Base-by-base conservation (phyloP, 225 moss, liverwort and hornwort species). In the Thuidium tamariscinum region DNA sequence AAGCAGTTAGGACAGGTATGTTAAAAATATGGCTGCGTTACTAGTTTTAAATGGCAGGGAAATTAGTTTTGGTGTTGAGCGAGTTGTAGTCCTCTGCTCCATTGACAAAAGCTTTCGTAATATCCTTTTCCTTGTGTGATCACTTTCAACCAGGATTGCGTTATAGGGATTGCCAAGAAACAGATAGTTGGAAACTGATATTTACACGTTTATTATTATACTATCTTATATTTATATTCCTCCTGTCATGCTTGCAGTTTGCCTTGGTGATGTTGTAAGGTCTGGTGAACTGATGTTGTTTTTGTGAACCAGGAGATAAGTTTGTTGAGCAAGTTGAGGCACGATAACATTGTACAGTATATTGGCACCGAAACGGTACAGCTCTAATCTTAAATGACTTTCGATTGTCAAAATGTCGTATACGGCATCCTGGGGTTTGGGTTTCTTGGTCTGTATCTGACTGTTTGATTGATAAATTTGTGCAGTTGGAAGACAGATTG, bases 291-390 rank as follows among this genome's bases (percentile, higher is more conserved):
- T 62, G 91, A 59, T 83, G 41, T 52, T 89, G 82, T 84, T 74
- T 76, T 49, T 64, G 72, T 89, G 82, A 63, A 86, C 26, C 95
- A 99, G 98, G 98, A 99, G 95, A 99, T 99, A 81, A 88, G 94
- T 83, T 86, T 99, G 87, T 92, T 99, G 90, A 99, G 98, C 94
- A 95, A 92, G 89, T 93, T 99, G 84, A 94, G 95, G 91, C 98
- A 99, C 87, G 92, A 91, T 82, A 99, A 99, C 86, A 99, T 99
- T 96, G 98, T 99, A 95, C 98, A 99, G 86, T 99, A 99, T 89
- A 95, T 97, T 76, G 97, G 97, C 88, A 99, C 97, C 59, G 98
- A 99, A 94, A 91, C 95, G 97, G 98, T 99, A 95, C 80, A 89
- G 41, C 67, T 48, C 65, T 85, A 62, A 74, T 46, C 73, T 74